Base-by-base conservation (phyloP, 192 early-diverging fungal genomes). In the Phlyctochytrium planicorne region DNA sequence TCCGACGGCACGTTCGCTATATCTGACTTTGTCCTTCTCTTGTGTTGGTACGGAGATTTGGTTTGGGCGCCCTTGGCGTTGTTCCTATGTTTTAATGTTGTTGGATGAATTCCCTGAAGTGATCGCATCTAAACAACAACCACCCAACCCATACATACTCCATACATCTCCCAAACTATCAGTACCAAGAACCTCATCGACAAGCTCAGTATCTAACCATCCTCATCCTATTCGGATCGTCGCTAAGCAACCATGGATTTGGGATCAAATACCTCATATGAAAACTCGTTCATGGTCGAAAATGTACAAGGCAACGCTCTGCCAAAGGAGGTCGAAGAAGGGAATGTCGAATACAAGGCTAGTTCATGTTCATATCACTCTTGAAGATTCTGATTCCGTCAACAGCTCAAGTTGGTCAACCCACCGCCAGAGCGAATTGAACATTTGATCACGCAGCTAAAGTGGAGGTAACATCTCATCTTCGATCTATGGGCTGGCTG, bases 291-390 rank as follows among this genome's bases (percentile, higher is more conserved):
- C 27, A 57, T 57, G 55, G 20, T 25, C 6, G 55, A 34, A 6
- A 62, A 62, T 53, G 16, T 57, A 4, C 10, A 57, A 29, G 55
- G 20, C 24, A 30, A 27, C 16, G 16, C 63, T 0, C 73, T 94
- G 50, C 91, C 91, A 2, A 90, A 90, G 59, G 93, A 96, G 71
- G 71, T 91, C 27, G 95, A 97, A 68, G 83, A 92, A 30, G 95
- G 95, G 29, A 94, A 94, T 69, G 87, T 97, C 34, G 90, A 94
- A 72, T 94, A 94, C 82, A 96, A 91, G 82, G 88, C 86, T 75
- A 24, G 50, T 24, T 35, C 24, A 30, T 36, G 55, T 31, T 31
- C 55, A 30, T 14, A n/a, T 29, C 35, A 30, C 34, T 1, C 33
- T n/a, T 20, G 10, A 36, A 65, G 17, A 36, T 71, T 29, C 4